Conservation (phyloP, 2,329 filamentous ascomycete genomes). For the Parafenestella ontariensis region DNA sequence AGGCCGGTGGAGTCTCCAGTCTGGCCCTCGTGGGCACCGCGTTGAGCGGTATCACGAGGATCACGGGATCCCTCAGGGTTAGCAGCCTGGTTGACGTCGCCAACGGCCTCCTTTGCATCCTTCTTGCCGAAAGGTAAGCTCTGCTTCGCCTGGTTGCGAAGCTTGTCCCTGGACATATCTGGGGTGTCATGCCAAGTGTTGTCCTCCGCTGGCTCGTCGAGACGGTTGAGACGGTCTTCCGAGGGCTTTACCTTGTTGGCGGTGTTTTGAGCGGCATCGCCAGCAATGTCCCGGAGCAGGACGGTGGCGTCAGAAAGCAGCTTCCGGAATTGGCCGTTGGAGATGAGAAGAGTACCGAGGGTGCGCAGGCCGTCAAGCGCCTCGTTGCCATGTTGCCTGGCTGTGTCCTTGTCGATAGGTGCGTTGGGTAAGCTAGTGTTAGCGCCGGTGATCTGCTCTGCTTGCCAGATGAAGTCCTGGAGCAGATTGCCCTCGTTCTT, state of each 20-base stretch:
- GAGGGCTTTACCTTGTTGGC: conserved; percentile 78
- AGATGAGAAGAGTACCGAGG: conserved; percentile 86
- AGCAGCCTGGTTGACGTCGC: conserved; percentile 64
- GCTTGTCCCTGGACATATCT: conserved; percentile 71
- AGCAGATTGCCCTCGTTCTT: conserved; percentile 96
- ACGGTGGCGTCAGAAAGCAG: conserved; percentile 80
- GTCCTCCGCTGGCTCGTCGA: conserved; percentile 85
- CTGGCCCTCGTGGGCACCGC: conserved; percentile 59
- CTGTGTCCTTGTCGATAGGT: conserved; percentile 76
- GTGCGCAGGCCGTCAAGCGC: conserved; percentile 86
- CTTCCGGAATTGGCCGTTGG: conserved; percentile 96
- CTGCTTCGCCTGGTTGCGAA: conserved; percentile 73
- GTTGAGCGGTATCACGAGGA: conserved; percentile 61
- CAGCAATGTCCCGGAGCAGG: conserved; percentile 87
- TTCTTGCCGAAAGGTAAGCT: conserved; percentile 61
- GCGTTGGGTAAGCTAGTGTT: conserved; percentile 67
- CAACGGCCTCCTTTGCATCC: conserved; percentile 65
- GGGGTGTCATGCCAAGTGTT: conserved; percentile 94
- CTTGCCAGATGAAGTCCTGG: conserved; percentile 97
- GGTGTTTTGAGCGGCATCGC: conserved; percentile 83
- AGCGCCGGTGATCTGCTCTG: conserved; percentile 73
- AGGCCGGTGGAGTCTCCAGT: conserved; percentile 56
- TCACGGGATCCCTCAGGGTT: conserved; percentile 64
- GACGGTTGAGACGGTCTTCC: conserved; percentile 75
- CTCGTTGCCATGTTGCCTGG: conserved; percentile 82